phyloP scores from a whole-genome alignment of 148 eudicot genomes.

The Tetragonia tetragonoides region DNA sequence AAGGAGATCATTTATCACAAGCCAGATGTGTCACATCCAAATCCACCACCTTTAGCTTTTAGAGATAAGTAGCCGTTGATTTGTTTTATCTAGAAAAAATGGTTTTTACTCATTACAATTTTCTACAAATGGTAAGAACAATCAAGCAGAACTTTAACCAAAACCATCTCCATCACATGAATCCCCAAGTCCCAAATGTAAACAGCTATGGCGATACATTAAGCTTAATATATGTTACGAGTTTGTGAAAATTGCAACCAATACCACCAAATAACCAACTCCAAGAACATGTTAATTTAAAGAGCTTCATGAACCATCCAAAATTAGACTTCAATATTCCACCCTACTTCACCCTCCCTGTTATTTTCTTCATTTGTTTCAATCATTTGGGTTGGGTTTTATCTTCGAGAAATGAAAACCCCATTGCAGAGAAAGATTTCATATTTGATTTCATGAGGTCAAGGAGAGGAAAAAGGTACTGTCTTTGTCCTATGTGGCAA shows the following conservation, averaged over 20 bases:
- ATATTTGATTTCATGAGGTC: too few species aligned
- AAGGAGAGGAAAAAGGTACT: too few species aligned
- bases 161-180: not conserved
- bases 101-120: not conserved
- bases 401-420: too few species aligned
- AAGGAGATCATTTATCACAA: not conserved
- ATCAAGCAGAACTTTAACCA: not conserved
- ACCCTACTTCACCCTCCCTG: too few species aligned
- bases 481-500: too few species aligned
- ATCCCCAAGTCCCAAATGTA: not conserved
- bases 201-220: not conserved
- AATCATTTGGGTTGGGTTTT: too few species aligned
- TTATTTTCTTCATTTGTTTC: too few species aligned
- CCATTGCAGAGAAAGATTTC: too few species aligned
- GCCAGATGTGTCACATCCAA: not conserved
- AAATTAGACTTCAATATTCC: too few species aligned
- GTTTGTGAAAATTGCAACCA: not conserved
- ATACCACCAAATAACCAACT: not conserved
- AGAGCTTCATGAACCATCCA: not conserved
- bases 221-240: not conserved
- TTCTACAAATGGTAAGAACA: not conserved
- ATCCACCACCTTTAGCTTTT: too few species aligned
- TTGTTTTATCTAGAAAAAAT: not conserved
- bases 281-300: not conserved
- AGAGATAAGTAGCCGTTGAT: not conserved